Evolutionary conservation across 371 early-diverging fungal species (phyloP), one percentile per base, ranked within the genome.

Genomic region (Basidiobolus meristosporus): DNA sequence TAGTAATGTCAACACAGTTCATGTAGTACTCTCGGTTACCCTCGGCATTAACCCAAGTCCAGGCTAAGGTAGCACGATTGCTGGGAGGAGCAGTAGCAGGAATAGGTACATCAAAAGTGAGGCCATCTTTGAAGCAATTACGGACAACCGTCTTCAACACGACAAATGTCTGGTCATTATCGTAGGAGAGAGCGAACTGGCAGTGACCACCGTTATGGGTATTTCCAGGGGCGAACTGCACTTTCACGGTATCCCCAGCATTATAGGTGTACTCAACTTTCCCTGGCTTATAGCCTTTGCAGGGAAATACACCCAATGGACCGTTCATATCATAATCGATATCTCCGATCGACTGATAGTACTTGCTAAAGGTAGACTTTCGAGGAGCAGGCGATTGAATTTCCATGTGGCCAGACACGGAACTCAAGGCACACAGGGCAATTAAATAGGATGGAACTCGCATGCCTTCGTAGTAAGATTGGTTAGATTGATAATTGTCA

Each of bases 11-110:
- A 11, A 69, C 68, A 45, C 81, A 79, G 45, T 70, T 64, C 67
- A 67, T 69, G 53, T 82, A 81, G 37, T 56, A 76, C 47, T 76
- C 80, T 17, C 60, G 62, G 45, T 65, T 62, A 1, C 68, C 71
- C 4, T 49, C 47, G 6, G 65, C 66, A 48, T 71, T 71, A 22
- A 70, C 60, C 75, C 77, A 80, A 0, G 63, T 50, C 81, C 80
- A 80, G 0, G 65, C 63, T 50, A 80, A 68, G 18, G 62, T 45
- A 12, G 45, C 44, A 16, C 29, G 35, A 17, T 22, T 26, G 15
- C 15, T 29, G 3, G 32, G 20, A 10, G 39, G 45, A n/a, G 29
- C 20, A n/a, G 16, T 31, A 2, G n/a, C 3, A 2, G 38, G 43
- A 10, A 37, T 7, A 12, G 44, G 45, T 1, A 42, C 29, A 14